Base-by-base conservation (phyloP, 768 basidiomycete species). In the Tricholomella constricta region DNA sequence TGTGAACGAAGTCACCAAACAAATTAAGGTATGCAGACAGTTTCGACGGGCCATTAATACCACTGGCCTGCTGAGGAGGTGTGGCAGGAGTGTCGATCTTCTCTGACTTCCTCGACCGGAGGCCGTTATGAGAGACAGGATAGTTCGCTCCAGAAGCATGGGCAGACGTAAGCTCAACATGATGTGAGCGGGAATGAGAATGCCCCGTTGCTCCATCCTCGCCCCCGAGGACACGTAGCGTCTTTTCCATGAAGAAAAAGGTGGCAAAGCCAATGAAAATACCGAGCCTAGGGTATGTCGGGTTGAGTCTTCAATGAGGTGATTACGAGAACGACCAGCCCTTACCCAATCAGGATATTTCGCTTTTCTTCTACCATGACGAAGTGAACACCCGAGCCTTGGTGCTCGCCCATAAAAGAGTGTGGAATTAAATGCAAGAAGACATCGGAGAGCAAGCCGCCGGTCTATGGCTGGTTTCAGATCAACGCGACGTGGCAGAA, bases 181-280 rank as follows among this genome's bases (percentile, higher is more conserved):
- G 72, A 58, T 82, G 81, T 2, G 79, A 79, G 61, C 88, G 86
- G 0, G 82, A 80, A 69, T 91, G 89, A 12, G 77, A 77, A 55
- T 81, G 78, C n/a, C 73, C 76, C 12, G 72, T 67, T 41, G 77
- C 80, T 40, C 81, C 85, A n/a, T 74, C 72, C 19, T 73, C 80
- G 32, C 83, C 78, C 37, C 85, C 83, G 17, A 94, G 78, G 10
- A 93, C 91, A 17, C 93, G 83, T 58, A 94, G 78, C 10, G 89
- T 84, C 73, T 95, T 96, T 67, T 96, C 94, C 83, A 95, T 91
- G 62, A 94, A 79, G 74, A 95, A 96, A 73, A 96, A 96, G 0
- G 89, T 74, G 29, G 91, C 85, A 69, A 96, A 96, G 4, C 94
- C 94, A 22, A 84, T 61, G 65, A 95, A 94, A 59, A 94, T 89